Conservation (phyloP, 202 grass and related monocot genomes). For the Panicum virgatum region DNA sequence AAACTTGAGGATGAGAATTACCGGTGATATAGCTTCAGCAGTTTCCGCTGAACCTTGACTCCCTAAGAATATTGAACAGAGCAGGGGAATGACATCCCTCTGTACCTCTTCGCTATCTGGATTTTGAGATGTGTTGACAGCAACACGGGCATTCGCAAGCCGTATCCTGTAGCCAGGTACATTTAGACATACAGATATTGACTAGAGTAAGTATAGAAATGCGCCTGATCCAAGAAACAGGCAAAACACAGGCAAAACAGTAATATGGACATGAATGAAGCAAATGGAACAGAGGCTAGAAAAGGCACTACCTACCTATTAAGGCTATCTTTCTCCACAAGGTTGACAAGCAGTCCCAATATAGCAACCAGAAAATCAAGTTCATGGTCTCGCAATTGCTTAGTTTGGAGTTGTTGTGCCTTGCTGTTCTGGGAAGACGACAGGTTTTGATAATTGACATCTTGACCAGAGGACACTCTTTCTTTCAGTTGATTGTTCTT, state of each 20-base stretch:
- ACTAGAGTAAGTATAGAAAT: conserved; percentile 4
- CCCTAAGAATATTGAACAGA: conserved; percentile 93
- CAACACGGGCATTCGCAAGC: conserved; percentile 74
- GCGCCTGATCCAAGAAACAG: conserved; percentile 1
- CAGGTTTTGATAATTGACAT: conserved; percentile 19
- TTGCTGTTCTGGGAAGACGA: conserved; percentile 43
- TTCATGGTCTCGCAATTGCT: conserved; percentile 77
- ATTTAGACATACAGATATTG: conserved; percentile 16
- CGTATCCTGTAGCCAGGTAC: conserved; percentile 56
- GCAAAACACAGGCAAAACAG: too few relatives aligned
- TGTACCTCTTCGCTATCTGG: conserved; percentile 41
- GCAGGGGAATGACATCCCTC: conserved; percentile 87
- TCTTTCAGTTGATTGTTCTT: conserved; percentile 32
- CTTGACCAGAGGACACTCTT: background rate
- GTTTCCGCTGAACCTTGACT: conserved; percentile 75
- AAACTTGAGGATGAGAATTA: conserved; percentile 43
- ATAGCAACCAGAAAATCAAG: conserved; percentile 98
- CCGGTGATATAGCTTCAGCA: conserved; percentile 61
- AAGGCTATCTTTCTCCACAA: conserved; percentile 94
- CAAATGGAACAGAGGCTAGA: conserved; percentile 25
- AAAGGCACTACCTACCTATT: conserved; percentile 60
- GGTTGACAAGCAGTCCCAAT: conserved; percentile 98
- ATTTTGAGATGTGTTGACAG: conserved; percentile 52
- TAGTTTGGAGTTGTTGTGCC: conserved; percentile 52
- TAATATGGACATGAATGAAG: conserved; percentile 30